Evolutionary conservation across 148 eudicot species (phyloP).

Genomic region (Cornus florida): DNA sequence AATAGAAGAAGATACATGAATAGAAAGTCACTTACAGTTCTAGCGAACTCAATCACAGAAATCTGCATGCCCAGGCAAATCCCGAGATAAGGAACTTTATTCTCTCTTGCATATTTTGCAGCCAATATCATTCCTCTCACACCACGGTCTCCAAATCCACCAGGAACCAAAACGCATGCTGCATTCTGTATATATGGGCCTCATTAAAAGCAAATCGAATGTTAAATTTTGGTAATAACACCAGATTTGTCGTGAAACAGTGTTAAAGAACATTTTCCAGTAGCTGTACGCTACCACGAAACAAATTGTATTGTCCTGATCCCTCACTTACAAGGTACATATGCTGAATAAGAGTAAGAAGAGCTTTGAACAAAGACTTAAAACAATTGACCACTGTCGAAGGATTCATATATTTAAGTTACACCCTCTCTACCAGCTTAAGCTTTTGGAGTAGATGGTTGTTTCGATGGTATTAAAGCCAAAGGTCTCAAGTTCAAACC

Average conservation of each 20-base stretch:
- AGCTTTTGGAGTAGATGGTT: too few species aligned
- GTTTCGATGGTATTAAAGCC: too few species aligned
- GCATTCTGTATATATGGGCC: constrained; percentile 55
- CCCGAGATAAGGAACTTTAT: constrained; percentile 86
- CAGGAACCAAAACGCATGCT: constrained; percentile 90
- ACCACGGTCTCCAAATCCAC: constrained; percentile 99
- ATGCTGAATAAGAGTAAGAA: too few species aligned
- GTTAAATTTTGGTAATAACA: background rate
- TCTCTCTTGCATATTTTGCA: constrained; percentile 94
- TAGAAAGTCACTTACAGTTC: constrained; percentile 57
- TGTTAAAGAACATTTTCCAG: too few species aligned
- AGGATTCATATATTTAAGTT: too few species aligned
- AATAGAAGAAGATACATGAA: constrained; percentile 6
- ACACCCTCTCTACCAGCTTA: too few species aligned
- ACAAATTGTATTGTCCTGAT: too few species aligned
- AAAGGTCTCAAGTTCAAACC: too few species aligned
- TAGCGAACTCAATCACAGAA: constrained; percentile 83
- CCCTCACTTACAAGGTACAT: too few species aligned
- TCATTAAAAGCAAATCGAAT: background rate
- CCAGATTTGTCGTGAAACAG: background rate
- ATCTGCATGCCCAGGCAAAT: constrained; percentile 99
- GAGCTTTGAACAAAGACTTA: too few species aligned
- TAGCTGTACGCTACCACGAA: too few species aligned
- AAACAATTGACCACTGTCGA: too few species aligned
- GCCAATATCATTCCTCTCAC: constrained; percentile 90